Evolutionary conservation across 1,139 yeast genomes (phyloP).

Genomic region (Torulaspora globosa): DNA sequence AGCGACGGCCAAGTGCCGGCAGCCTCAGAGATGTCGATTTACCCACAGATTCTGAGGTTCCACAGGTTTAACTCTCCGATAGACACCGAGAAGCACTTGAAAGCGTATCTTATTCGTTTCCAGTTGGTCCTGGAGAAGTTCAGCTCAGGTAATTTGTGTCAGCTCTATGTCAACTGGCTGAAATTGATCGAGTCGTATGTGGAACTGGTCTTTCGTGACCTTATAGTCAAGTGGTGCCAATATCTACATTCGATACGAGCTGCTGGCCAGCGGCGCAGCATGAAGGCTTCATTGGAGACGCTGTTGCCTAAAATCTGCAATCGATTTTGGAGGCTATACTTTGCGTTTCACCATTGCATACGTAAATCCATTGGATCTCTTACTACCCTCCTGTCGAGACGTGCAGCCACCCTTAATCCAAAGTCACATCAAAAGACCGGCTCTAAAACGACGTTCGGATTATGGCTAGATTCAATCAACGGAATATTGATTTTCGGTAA

Average conservation of each 20-base stretch:
- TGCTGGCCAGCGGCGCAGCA: constrained; percentile 14
- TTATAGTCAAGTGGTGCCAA: constrained; percentile 18
- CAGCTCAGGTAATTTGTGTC: constrained; percentile 6
- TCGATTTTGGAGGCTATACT: constrained; percentile 14
- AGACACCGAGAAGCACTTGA: constrained; percentile 6
- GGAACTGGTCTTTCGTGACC: constrained; percentile 16
- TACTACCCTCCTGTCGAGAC: constrained; percentile 4
- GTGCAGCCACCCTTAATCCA: constrained; percentile 1
- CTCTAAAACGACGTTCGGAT: constrained; percentile 16
- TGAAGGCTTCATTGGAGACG: constrained; percentile 10
- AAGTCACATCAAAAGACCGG: neutral
- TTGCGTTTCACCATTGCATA: constrained; percentile 13
- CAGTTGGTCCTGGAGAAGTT: constrained; percentile 12
- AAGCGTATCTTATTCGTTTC: constrained; percentile 12
- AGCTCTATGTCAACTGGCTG: constrained; percentile 15
- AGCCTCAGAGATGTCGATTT: constrained; percentile 8
- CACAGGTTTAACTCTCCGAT: constrained; percentile 8
- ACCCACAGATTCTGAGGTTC: constrained; percentile 10
- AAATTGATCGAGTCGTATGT: constrained; percentile 18
- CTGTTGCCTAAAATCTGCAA: constrained; percentile 9
- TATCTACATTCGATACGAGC: constrained; percentile 17
- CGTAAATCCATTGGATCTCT: constrained; percentile 10
- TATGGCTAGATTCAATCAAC: constrained; percentile 26
- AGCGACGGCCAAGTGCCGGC: neutral
- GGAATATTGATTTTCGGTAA: constrained; percentile 26